These are phyloP conservation scores for Fraxinus quadrangulata DNA, from an alignment of 257 asterid genomes.

Conservation along the genomic window DNA sequence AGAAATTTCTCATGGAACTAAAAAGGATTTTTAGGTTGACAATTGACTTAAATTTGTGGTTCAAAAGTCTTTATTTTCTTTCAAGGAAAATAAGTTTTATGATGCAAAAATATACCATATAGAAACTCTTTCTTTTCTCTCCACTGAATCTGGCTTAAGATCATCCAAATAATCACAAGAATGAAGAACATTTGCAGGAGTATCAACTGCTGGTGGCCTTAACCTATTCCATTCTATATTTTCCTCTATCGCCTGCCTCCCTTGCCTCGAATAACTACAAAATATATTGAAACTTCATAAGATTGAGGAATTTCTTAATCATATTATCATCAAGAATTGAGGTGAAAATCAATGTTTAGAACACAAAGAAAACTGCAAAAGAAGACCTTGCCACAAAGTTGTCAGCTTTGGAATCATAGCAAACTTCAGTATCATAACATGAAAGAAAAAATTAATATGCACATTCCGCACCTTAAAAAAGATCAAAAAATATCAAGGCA, in stretches of 20 bases:
- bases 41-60: neutral
- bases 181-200: constrained; percentile 62
- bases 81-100: too few relatives aligned
- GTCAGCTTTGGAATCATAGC: constrained; percentile 69
- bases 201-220: constrained; percentile 63
- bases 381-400: constrained; percentile 77
- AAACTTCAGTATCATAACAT: constrained; percentile 81
- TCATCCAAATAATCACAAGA: constrained; percentile 62
- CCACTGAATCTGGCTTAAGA: constrained; percentile 88
- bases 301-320: neutral
- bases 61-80: too few relatives aligned
- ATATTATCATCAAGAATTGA: neutral
- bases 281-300: neutral
- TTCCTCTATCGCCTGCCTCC: constrained; percentile 69
- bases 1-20: neutral
- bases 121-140: constrained; percentile 74
- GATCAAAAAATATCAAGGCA: constrained; percentile 8
- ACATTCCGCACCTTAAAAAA: constrained; percentile 69
- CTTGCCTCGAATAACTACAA: constrained; percentile 68
- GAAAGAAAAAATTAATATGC: constrained; percentile 72
- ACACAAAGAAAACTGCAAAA: neutral
- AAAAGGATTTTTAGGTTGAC: neutral
- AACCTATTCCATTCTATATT: constrained; percentile 72
- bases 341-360: neutral
- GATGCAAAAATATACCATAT: constrained; percentile 50